Evolutionary conservation across 2,329 filamentous ascomycete genomes (phyloP), one percentile per base, ranked within the genome.

Genomic region (Cordyceps tenuipes): DNA sequence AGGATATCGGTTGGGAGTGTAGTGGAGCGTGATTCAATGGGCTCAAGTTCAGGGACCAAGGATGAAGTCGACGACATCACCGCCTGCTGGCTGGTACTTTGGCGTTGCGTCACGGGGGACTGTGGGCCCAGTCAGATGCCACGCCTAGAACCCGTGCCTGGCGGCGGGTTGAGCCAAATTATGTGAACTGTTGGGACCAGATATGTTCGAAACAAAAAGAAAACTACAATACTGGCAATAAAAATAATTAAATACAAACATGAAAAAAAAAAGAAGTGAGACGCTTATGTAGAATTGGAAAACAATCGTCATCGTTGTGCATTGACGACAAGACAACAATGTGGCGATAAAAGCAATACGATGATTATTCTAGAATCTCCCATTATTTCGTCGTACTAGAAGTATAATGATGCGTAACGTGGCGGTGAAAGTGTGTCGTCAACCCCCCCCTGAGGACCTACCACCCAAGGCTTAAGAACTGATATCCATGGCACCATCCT

Each of bases 51-150:
- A 39, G 19, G 31, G 12, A 57, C 54, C 34, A 36, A 23, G 13
- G 34, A 13, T 36, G 7, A 36, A 10, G 34, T 36, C 34, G 12
- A 36, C 34, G 34, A 36, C 34, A 36, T 36, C 34, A 36, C 34
- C 34, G 34, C 34, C 34, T 36, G 34, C 34, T 36, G 34, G 7
- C 34, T 36, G 34, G 7, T 36, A 10, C 5, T 36, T 19, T 51
- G 29, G n/a, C 17, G 17, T 21, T 31, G 23, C 44, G 54, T 57
- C 54, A 57, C 54, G 54, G 44, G 54, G 54, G 55, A 36, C 1
- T 46, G 57, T 58, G 57, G 57, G 29, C 49, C 57, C 41, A 53
- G 57, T 52, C 57, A 59, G 57, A 59, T 59, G 49, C 57, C 48
- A 47, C 39, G 12, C 12, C 47, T 52, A n/a, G 49, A 19, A 53